Base-by-base conservation (phyloP, 164 flowering plant species). In the Liriodendron chinense region DNA sequence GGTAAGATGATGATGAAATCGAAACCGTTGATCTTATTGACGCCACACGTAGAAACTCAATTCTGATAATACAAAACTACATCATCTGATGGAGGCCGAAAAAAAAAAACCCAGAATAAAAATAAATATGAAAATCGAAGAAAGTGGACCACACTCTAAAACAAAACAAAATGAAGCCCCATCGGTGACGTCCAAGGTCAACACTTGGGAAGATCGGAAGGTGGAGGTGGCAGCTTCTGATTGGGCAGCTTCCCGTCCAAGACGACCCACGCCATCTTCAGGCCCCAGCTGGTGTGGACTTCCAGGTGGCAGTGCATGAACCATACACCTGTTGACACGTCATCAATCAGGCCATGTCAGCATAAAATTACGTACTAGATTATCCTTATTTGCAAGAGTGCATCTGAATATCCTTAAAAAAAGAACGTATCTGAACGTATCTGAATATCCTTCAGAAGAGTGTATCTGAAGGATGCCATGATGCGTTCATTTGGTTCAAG, bases 241-340 rank as follows among this genome's bases (percentile, higher is more conserved):
- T 76, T 80, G 0, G 83, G 84, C n/a, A 71, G 81, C 56, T 76
- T 70, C 47, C 91, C 91, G 67, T 88, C 87, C 74, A 73, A 21
- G 34, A 86, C 89, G 4, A 86, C 56, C 86, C 87, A 86, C 3
- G 87, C 91, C 91, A 86, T 88, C 82, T 77, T 84, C 81, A 88
- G 72, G 0, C 91, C 91, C 91, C 89, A 88, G 77, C 88, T 85
- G 6, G 85, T 81, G 77, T 88, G 91, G 1, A 85, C 84, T 22
- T 88, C 91, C 4, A 87, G 56, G 74, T 87, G 87, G 71, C 90
- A 88, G 70, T 89, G 91, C 91, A 90, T 88, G 76, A 90, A 84
- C 93, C 93, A 90, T n/a, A 83, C 91, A 18, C 87, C 87, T 80
- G 77, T 65, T 16, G 0, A 47, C 21, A 56, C 47, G 47, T 53